phyloP scores from a whole-genome alignment of 2,329 filamentous ascomycete species.

The Mollisia scopiformis region DNA sequence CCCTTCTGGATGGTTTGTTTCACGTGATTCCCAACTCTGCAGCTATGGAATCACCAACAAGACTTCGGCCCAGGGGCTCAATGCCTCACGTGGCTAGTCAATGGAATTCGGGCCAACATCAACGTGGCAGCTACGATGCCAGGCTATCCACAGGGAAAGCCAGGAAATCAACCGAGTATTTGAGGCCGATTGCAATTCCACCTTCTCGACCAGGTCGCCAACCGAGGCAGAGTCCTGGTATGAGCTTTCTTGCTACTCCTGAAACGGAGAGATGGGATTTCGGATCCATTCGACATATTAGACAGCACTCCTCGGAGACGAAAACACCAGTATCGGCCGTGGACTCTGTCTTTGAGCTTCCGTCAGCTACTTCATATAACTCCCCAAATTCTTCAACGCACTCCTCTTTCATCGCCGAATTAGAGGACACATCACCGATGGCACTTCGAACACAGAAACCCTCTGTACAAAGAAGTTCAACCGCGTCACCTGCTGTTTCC shows the following conservation, averaged over 20 bases:
- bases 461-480: neutral
- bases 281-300: conserved; percentile 18
- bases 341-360: conserved; percentile 31
- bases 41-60: conserved; percentile 3
- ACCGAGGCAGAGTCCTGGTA: conserved; percentile 6
- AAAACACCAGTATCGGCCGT: conserved; percentile 27
- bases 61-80: neutral
- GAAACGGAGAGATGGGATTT: conserved; percentile 24
- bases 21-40: neutral
- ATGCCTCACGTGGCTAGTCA: conserved; percentile 27
- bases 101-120: conserved; percentile 15
- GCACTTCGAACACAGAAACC: conserved; percentile 1
- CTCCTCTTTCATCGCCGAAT: conserved; percentile 27
- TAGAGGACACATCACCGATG: conserved; percentile 32
- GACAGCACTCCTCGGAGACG: conserved; percentile 23
- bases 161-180: conserved; percentile 7
- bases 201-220: neutral
- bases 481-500: conserved; percentile 16
- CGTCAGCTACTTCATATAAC: conserved; percentile 8
- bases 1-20: neutral
- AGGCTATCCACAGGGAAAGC: conserved; percentile 4
- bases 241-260: conserved; percentile 22
- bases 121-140: conserved; percentile 3
- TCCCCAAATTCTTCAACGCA: conserved; percentile 23
- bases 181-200: neutral